phyloP scores from a whole-genome alignment of 1,139 yeast genomes.

The Nakaseomyces sp. region DNA sequence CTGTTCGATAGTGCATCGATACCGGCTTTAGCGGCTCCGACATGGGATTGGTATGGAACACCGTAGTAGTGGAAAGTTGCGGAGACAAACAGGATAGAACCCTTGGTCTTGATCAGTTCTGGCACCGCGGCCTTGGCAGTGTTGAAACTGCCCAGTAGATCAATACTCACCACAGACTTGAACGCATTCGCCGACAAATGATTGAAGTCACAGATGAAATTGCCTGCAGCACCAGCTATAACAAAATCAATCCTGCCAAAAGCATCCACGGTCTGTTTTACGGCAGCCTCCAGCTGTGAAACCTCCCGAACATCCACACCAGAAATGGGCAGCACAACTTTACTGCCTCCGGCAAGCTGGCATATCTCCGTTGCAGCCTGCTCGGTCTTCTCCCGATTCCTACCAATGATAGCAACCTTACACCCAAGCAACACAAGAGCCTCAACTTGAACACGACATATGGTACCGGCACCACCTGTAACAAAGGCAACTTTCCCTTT shows the following conservation, averaged over 20 bases:
- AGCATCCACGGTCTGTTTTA: conserved; percentile 48
- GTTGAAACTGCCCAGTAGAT: conserved; percentile 76
- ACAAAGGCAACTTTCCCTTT: conserved; percentile 79
- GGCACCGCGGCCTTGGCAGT: conserved; percentile 73
- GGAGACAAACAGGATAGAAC: conserved; percentile 66
- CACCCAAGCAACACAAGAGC: conserved; percentile 79
- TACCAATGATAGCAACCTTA: conserved; percentile 75
- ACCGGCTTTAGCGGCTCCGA: conserved; percentile 91
- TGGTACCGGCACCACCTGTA: conserved; percentile 94
- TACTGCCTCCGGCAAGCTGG: conserved; percentile 43
- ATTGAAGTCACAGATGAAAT: conserved; percentile 72
- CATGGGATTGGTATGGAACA: conserved; percentile 77
- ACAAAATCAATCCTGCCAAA: conserved; percentile 68
- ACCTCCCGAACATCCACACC: conserved; percentile 70
- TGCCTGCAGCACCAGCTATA: conserved; percentile 94
- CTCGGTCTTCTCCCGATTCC: conserved; percentile 57
- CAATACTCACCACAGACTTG: conserved; percentile 76
- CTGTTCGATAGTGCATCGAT: conserved; percentile 78
- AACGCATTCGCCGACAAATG: conserved; percentile 77
- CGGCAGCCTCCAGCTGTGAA: conserved; percentile 51
- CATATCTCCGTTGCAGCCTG: conserved; percentile 59
- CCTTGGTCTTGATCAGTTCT: conserved; percentile 56
- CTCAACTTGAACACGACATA: conserved; percentile 79
- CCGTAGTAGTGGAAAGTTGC: conserved; percentile 87
- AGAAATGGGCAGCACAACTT: conserved; percentile 64